Evolutionary conservation across 192 early-diverging fungal genomes (phyloP).

Genomic region (Backusella australiensis): DNA sequence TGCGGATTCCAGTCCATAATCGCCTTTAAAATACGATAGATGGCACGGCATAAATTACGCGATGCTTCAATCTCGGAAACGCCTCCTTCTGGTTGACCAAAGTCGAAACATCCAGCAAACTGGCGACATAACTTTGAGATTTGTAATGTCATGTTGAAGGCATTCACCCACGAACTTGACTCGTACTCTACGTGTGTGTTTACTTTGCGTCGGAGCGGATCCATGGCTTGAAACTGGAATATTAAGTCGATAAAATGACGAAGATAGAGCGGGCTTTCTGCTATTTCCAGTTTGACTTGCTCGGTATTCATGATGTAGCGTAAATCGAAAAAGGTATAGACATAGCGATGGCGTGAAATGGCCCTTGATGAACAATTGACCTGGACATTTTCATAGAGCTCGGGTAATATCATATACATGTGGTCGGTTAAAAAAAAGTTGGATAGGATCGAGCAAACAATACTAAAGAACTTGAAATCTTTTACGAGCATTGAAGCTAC

Average conservation of each 20-base stretch:
- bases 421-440: conserved; percentile 72
- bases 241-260: conserved; percentile 75
- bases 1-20: conserved; percentile 19
- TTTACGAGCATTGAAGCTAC: conserved; percentile 79
- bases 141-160: conserved; percentile 84
- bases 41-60: conserved; percentile 17
- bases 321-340: conserved; percentile 83
- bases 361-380: conserved; percentile 68
- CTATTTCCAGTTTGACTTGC: conserved; percentile 57
- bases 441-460: conserved; percentile 74
- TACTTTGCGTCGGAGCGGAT: conserved; percentile 75
- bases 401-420: conserved; percentile 52
- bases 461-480: conserved; percentile 74
- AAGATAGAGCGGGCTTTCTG: conserved; percentile 58
- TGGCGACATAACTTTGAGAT: conserved; percentile 75
- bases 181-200: conserved; percentile 92
- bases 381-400: conserved; percentile 29
- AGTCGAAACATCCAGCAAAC: conserved; percentile 62
- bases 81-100: neutral
- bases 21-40: conserved; percentile 21
- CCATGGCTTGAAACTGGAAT: conserved; percentile 91
- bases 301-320: conserved; percentile 65
- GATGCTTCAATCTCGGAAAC: conserved; percentile 3
- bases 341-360: conserved; percentile 69
- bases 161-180: conserved; percentile 84